Base-by-base conservation (phyloP, 1,284 basidiomycete species). In the Rugiboletus extremiorientalis region DNA sequence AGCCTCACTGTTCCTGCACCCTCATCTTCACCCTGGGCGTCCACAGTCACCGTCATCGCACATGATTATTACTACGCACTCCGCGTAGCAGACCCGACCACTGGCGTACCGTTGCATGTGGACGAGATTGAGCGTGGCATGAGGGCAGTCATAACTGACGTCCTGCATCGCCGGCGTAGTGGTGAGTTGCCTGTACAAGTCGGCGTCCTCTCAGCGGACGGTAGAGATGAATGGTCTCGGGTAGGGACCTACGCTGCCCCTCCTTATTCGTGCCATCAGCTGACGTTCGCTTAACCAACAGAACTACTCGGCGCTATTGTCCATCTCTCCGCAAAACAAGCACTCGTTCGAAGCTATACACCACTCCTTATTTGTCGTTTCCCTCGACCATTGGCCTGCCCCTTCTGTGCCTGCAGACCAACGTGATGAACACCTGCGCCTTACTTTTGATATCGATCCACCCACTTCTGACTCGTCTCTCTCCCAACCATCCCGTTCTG, bases 31-130 rank as follows among this genome's bases (percentile, higher is more conserved):
- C 80, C 86, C 11, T 69, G 69, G 65, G 36, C 55, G 33, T 71
- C 65, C 43, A 63, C 33, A 84, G 86, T 95, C 48, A 79, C 91
- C 20, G 78, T 98, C 49, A 82, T 93, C 70, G 76, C 90, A 12
- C 84, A 91, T 63, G 88, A 94, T 74, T 93, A 88, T 82, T 84
- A 88, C 64, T 98, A 98, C 70, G 79, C 86, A 12, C 77, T 98
- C 52, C 84, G 88, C 51, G 88, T 92, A 5, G 61, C 64, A 38
- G 64, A 73, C 27, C 51, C 55, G 54, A 44, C 65, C 41, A 70
- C 74, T 22, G 67, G 66, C 33, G 59, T 60, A 54, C 63, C 77
- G 20, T 62, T 80, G 52, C 64, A 72, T 25, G 76, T 77, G 3
- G 77, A 75, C n/a, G 79, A 83, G 55, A 84, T 98, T 25, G 92